Base-by-base conservation (phyloP, 768 basidiomycete species). In the Boletus vermiculosoides region DNA sequence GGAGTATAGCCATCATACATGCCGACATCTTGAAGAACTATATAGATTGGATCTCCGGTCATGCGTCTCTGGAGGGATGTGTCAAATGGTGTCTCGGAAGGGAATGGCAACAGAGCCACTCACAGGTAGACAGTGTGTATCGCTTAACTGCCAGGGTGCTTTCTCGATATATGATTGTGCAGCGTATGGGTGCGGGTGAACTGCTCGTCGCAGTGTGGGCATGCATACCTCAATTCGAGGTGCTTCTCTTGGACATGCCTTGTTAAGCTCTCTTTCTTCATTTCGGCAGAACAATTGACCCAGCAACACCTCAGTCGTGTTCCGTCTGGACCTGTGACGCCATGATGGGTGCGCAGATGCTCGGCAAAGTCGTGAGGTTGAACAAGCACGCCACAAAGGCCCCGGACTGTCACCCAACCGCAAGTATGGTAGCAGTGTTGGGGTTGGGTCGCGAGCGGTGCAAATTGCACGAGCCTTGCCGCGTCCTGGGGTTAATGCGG, bases 211-310 rank as follows among this genome's bases (percentile, higher is more conserved):
- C 70, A 73, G 18, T 44, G 16, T 8, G 58, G 45, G 49, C 70
- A 72, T 4, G 8, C 0, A 31, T 60, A 53, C 41, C n/a, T 63
- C 25, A 46, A 37, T 46, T 57, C 55, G 20, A 71, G 59, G 23
- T 71, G 70, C 31, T 28, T 57, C 40, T 71, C 70, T 25, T 60
- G 60, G 18, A 71, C 45, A 18, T 73, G 70, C 16, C 71, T 59
- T 31, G 54, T 31, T 15, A 71, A 28, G 22, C 71, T 70, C 55
- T 71, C 70, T 40, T 50, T 71, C 23, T 58, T 73, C 68, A 73
- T 66, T 0, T 45, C 50, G 11, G 28, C 0, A 4, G 3, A 22
- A 30, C 70, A 73, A 11, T 37, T 45, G 20, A 10, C 4, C 70
- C 70, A 73, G 31, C 8, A 28, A 10, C 71, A 71, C 1, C 0